Percentiles rank a stretch among this genome's conserved stretches.
These are phyloP conservation scores for Dactylellina parvicollis DNA, from an alignment of 2,329 filamentous ascomycete species.

Conservation along the genomic window DNA sequence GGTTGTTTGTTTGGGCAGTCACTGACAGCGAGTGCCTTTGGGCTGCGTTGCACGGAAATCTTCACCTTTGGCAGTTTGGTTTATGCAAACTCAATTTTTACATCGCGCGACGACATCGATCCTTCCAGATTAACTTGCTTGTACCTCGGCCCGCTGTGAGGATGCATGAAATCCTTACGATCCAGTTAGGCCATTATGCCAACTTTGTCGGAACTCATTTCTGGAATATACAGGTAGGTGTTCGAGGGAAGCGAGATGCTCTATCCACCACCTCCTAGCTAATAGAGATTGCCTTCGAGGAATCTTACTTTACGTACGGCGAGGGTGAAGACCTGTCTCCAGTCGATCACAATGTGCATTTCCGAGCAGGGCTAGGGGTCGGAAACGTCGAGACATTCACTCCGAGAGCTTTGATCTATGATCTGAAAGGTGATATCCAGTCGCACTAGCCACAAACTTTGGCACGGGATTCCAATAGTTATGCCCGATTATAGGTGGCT, in stretches of 20 bases:
- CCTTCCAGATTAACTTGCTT: neutral
- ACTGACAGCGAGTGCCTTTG: too few relatives aligned
- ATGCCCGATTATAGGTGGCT: slow-evolving; percentile 67
- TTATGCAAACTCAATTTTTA: slow-evolving; percentile 30
- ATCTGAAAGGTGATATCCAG: slow-evolving; percentile 75
- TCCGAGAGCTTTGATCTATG: slow-evolving; percentile 90
- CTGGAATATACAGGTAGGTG: slow-evolving; percentile 73
- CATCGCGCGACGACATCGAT: neutral
- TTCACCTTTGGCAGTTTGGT: neutral
- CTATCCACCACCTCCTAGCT: too few relatives aligned
- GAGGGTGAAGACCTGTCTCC: slow-evolving; percentile 72
- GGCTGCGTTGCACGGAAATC: neutral
- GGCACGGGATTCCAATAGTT: neutral
- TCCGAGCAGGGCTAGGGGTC: slow-evolving; percentile 80
- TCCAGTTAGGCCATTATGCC: slow-evolving; percentile 90
- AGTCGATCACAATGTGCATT: slow-evolving; percentile 86
- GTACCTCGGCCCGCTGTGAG: neutral
- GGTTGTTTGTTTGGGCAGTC: neutral
- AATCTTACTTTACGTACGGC: slow-evolving; percentile 95
- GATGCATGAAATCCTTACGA: slow-evolving; percentile 95
- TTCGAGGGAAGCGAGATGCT: slow-evolving; percentile 3
- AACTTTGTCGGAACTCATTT: slow-evolving; percentile 97
- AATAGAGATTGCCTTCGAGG: too few relatives aligned
- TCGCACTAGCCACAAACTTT: slow-evolving; percentile 4
- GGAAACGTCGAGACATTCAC: slow-evolving; percentile 92